Base-by-base conservation (phyloP, 257 asterid species). In the Scutellaria barbata region DNA sequence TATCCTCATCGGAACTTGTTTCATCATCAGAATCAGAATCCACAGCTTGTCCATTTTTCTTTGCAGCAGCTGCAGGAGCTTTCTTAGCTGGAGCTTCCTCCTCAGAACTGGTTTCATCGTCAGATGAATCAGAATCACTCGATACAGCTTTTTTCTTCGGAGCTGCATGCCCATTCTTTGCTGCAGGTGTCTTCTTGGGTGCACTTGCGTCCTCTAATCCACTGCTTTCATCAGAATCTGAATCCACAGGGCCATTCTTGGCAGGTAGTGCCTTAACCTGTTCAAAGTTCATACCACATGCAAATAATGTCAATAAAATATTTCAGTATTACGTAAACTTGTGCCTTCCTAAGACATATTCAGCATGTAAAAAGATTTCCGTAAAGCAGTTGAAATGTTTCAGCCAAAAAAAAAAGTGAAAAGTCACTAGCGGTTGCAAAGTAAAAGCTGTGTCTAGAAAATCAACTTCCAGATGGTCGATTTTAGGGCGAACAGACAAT, bases 241-340 rank as follows among this genome's bases (percentile, higher is more conserved):
- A 63, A 1, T 55, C 60, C 4, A 66, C 57, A 1, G 16, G 25
- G 1, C 77, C 80, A 45, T 64, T 77, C 75, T 81, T 81, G 43
- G 79, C 81, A 63, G 82, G 46, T 9, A 30, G 80, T 63, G 62
- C 78, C 80, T 77, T 75, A 18, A 50, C 74, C 85, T 80, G 77
- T 25, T 7, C 47, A 72, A 48, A 11, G 52, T 46, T 4, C 13
- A 17, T 11, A 12, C 37, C 37, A 42, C 8, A 51, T 62, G 11
- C 35, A 30, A 30, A 30, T 30, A 30, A 30, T 30, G 35, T 30
- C 35, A 30, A 3, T 30, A 2, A 30, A 30, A 30, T 30, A 30
- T 30, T 2, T 30, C 35, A 30, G 35, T 5, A 30, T 30, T 30
- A 4, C 2, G 35, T 30, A 30, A 30, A 30, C 35, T 30, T 30